Percentiles rank a stretch among this genome's conserved stretches.
Conservation (phyloP, 352 stramenopile species). For the Pythium oligandrum region DNA sequence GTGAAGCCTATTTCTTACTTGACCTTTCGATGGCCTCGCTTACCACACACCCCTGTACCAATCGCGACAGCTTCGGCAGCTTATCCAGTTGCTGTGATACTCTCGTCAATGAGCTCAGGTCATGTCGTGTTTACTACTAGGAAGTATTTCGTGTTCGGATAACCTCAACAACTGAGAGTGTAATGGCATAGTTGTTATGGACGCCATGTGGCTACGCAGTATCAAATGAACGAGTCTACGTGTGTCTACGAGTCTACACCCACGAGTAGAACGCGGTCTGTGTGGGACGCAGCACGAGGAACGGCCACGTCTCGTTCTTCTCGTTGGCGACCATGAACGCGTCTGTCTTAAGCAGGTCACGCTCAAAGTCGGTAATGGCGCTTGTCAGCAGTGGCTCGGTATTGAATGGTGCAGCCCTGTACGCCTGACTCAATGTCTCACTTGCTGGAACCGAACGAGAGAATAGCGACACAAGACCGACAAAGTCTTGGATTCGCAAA, state of each 20-base stretch:
- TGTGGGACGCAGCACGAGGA: constrained; percentile 26
- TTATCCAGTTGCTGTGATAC: too few species aligned
- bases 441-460: constrained; percentile 21
- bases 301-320: constrained; percentile 20
- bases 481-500: constrained; percentile 17
- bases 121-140: too few species aligned
- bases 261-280: constrained; percentile 28
- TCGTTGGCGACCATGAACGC: constrained; percentile 22
- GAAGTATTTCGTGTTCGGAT: too few species aligned
- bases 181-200: too few species aligned
- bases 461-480: constrained; percentile 30
- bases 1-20: too few species aligned
- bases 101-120: too few species aligned
- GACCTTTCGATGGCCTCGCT: too few species aligned
- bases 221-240: too few species aligned
- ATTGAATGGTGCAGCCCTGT: constrained; percentile 19
- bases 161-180: too few species aligned
- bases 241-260: constrained; percentile 17
- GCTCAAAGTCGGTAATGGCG: constrained; percentile 20
- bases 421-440: constrained; percentile 25
- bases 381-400: constrained; percentile 19
- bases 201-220: too few species aligned
- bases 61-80: too few species aligned
- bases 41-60: too few species aligned
- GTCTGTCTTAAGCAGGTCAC: constrained; percentile 23